Evolutionary conservation across 2,329 filamentous ascomycete species (phyloP).

Genomic region (Bipolaris zeicola): DNA sequence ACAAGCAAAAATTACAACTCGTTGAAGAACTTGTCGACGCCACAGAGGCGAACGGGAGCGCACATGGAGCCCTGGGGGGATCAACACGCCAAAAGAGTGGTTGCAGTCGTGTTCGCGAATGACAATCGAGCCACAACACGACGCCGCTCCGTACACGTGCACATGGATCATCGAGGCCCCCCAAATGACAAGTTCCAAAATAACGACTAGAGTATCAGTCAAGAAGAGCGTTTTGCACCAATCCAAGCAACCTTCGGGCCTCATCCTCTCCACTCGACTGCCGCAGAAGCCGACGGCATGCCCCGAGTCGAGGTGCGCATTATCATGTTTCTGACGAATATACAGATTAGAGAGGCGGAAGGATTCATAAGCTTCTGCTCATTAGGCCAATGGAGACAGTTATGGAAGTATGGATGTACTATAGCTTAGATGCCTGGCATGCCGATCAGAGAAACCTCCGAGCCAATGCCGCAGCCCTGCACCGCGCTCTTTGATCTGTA

Average conservation of each 20-base stretch:
- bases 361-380: too few relatives aligned
- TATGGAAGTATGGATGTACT: too few relatives aligned
- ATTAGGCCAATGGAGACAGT: too few relatives aligned
- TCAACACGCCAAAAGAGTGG: conserved; percentile 7
- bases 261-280: too few relatives aligned
- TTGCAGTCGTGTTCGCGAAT: conserved; percentile 12
- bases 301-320: too few relatives aligned
- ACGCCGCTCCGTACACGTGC: background rate
- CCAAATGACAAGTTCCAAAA: background rate
- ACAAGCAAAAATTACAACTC: background rate
- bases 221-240: background rate
- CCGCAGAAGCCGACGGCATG: too few relatives aligned
- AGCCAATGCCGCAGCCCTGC: conserved; percentile 1
- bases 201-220: background rate
- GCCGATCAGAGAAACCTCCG: conserved; percentile 6
- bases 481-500: background rate
- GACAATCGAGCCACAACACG: background rate
- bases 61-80: conserved; percentile 15
- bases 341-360: too few relatives aligned
- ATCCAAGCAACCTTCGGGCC: background rate
- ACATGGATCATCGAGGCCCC: background rate
- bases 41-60: conserved; percentile 12
- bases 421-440: background rate
- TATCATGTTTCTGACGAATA: too few relatives aligned
- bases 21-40: background rate